These are phyloP conservation scores for Pythium graminicola DNA, from an alignment of 352 stramenopile genomes.

Conservation along the genomic window DNA sequence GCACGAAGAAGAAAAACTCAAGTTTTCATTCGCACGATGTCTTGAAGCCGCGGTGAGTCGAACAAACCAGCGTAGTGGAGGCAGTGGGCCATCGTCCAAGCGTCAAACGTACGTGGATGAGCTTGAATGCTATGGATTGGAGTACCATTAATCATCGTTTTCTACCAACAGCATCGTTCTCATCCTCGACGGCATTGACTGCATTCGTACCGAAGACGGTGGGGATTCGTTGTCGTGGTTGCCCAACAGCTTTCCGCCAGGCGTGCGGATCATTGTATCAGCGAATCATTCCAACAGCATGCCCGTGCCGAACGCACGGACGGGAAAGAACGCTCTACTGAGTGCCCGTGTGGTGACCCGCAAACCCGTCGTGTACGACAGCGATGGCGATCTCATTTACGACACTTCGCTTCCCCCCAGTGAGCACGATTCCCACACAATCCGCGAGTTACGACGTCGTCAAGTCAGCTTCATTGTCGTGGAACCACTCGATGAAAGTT, in stretches of 20 bases:
- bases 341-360: conserved; percentile 37
- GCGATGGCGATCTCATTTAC: conserved; percentile 64
- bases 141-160: too few species aligned
- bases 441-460: conserved; percentile 61
- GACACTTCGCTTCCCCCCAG: conserved; percentile 37
- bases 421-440: conserved; percentile 56
- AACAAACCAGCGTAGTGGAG: conserved; percentile 21
- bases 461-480: conserved; percentile 56
- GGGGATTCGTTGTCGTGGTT: conserved; percentile 81
- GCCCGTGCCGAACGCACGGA: conserved; percentile 1
- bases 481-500: conserved; percentile 57
- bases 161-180: conserved; percentile 52
- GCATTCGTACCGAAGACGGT: conserved; percentile 72
- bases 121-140: too few species aligned
- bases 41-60: conserved; percentile 59
- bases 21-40: conserved; percentile 74
- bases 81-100: conserved; percentile 24
- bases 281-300: conserved; percentile 29
- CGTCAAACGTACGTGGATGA: conserved; percentile 14
- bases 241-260: conserved; percentile 55
- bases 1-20: conserved; percentile 82
- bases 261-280: conserved; percentile 71
- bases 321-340: conserved; percentile 25
- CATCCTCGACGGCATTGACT: conserved; percentile 76
- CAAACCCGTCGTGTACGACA: conserved; percentile 54